Conservation (phyloP, 306 rosid species). For the Vigna reflexopilosa region DNA sequence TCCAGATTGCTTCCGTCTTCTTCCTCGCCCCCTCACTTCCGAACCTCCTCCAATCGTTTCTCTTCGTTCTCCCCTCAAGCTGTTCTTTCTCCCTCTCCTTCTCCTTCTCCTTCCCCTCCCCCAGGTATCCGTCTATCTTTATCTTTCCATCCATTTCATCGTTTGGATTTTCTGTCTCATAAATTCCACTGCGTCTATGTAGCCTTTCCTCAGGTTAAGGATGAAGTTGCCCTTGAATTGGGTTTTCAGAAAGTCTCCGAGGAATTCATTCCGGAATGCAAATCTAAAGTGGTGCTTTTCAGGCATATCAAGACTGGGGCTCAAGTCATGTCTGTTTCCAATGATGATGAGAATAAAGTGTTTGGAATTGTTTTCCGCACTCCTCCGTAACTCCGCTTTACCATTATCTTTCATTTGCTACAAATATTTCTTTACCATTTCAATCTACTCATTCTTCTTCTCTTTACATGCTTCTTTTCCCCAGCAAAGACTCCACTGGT, state of each 20-base stretch:
- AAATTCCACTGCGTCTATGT: not conserved
- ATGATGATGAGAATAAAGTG: conserved; percentile 95
- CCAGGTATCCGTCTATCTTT: conserved; percentile 48
- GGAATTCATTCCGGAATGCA: conserved; percentile 85
- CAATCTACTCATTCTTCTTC: not conserved
- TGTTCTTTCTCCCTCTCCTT: conserved; percentile 59
- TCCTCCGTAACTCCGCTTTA: conserved; percentile 72
- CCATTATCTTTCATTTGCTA: not conserved
- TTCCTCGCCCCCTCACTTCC: conserved; percentile 36
- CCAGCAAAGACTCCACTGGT: conserved; percentile 93
- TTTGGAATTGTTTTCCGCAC: conserved; percentile 96
- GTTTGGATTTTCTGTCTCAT: not conserved
- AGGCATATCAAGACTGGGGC: conserved; percentile 87
- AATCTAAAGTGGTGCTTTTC: conserved; percentile 84
- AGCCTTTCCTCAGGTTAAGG: conserved; percentile 61
- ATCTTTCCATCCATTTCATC: not conserved
- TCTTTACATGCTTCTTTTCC: conserved; percentile 10
- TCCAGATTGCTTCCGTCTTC: conserved; percentile 47
- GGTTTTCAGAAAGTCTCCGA: conserved; percentile 89
- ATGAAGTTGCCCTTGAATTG: conserved; percentile 69
- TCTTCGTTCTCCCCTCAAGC: conserved; percentile 72
- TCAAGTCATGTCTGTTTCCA: conserved; percentile 85
- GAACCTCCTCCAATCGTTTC: conserved; percentile 43
- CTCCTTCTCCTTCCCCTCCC: conserved; percentile 58
- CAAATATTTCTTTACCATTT: not conserved